Evolutionary conservation across 2,329 filamentous ascomycete species (phyloP).

Genomic region (Colletotrichum sp.): DNA sequence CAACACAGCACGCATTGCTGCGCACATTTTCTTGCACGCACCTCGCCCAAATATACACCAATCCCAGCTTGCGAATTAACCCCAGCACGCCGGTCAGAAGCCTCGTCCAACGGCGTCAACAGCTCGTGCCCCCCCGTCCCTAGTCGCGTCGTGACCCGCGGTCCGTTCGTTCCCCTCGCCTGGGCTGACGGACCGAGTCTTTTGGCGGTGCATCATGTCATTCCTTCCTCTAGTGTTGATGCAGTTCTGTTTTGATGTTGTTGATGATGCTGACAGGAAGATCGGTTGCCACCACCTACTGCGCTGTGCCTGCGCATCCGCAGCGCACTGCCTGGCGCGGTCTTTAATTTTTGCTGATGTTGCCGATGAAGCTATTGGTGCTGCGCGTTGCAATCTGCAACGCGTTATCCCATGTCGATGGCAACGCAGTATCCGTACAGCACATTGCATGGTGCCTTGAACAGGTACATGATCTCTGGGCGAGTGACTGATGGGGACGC

Average conservation of each 20-base stretch:
- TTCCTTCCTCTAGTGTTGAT: not conserved
- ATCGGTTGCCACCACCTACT: not conserved
- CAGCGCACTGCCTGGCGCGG: not conserved
- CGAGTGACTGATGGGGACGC: conserved; percentile 5
- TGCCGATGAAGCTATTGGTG: not conserved
- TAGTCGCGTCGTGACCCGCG: not conserved
- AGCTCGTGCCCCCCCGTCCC: not conserved
- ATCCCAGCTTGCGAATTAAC: not conserved
- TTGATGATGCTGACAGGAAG: not conserved
- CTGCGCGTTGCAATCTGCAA: conserved; percentile 10
- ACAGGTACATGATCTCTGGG: not conserved
- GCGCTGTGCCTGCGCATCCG: not conserved
- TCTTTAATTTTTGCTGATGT: not conserved
- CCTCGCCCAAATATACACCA: conserved; percentile 7
- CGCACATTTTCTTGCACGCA: conserved; percentile 17
- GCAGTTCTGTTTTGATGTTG: not conserved
- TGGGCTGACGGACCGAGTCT: not conserved
- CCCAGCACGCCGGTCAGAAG: not conserved
- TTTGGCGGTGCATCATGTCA: not conserved
- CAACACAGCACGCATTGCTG: not conserved
- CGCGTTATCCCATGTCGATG: conserved; percentile 5
- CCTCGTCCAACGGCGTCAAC: conserved; percentile 6
- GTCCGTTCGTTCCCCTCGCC: not conserved
- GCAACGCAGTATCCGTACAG: not conserved
- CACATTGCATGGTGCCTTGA: not conserved